Base-by-base conservation (phyloP, 2,329 filamentous ascomycete genomes). In the Aspergillus uvarum region DNA sequence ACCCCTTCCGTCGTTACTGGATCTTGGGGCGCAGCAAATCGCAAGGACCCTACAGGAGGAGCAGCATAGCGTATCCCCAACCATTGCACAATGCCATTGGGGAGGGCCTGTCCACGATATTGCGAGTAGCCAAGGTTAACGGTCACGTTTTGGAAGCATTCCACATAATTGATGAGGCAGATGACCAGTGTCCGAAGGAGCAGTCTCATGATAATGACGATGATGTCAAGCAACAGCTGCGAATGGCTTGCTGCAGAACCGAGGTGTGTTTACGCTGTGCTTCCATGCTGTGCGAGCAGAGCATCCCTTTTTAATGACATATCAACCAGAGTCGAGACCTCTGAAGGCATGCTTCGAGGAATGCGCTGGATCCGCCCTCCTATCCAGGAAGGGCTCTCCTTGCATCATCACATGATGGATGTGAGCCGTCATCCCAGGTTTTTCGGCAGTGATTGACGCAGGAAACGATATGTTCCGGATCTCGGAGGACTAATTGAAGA, bases 11-110 rank as follows among this genome's bases (percentile, higher is more conserved):
- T 75, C 1, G 71, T 65, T 0, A 76, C 63, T 2, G 90, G 89
- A 70, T 90, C 87, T 67, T 83, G 78, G 0, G 91, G 89, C 12
- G 86, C 85, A 56, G 81, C 79, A 69, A 92, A 94, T 21, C 91
- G 82, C 61, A 90, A 71, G 5, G 83, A 67, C 1, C 87, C 88
- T 2, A 89, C 59, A 0, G 90, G 90, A 14, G 89, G 80, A 5
- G 88, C 86, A 1, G 90, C 90, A 77, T 86, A 95, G 48, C 89
- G 85, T 63, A 95, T 85, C 1, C 89, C 90, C 7, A 91, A 81
- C 89, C 89, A 94, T 72, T 88, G 82, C 2, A 83, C 86, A 51
- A 92, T 77, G 1, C 87, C 88, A 65, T 84, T 84, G 0, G 74
- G 65, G 1, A 82, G 77, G 1, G 78, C 69, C 4, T 77, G 74